Percentiles rank a stretch among this genome's conserved stretches.
phyloP scores from a whole-genome alignment of 2,329 filamentous ascomycete species.

The Ilyonectria sp. region DNA sequence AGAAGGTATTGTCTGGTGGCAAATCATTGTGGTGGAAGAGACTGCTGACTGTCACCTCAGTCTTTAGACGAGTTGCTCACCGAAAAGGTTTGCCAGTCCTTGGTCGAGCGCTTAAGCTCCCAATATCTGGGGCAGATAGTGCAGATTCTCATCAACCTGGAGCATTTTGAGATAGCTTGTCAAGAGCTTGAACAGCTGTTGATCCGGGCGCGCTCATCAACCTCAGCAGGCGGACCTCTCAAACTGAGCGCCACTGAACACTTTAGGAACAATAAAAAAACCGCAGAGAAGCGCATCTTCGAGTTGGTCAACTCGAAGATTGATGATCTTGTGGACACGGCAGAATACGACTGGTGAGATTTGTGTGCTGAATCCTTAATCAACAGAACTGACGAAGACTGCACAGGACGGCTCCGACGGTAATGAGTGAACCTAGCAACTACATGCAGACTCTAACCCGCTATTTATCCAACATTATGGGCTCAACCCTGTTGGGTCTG shows the following conservation, averaged over 20 bases:
- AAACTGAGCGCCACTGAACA: slow-evolving; percentile 86
- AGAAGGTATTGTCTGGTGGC: slow-evolving; percentile 68
- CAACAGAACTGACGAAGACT: slow-evolving; percentile 35
- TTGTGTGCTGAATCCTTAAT: neutral
- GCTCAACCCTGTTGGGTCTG: slow-evolving; percentile 91
- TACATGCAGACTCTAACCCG: slow-evolving; percentile 97
- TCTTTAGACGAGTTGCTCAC: slow-evolving; percentile 96
- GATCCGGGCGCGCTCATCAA: slow-evolving; percentile 86
- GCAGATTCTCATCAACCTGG: slow-evolving; percentile 96
- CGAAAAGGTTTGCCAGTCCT: slow-evolving; percentile 89
- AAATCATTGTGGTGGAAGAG: too few species aligned
- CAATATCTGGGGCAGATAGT: slow-evolving; percentile 98
- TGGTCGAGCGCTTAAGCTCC: slow-evolving; percentile 89
- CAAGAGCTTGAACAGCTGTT: slow-evolving; percentile 89
- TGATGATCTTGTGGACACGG: slow-evolving; percentile 95
- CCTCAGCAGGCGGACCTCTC: slow-evolving; percentile 84
- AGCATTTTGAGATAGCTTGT: slow-evolving; percentile 96
- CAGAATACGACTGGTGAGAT: slow-evolving; percentile 91
- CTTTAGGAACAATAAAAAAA: slow-evolving; percentile 93
- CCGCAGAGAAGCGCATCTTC: slow-evolving; percentile 96
- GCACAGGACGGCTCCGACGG: slow-evolving; percentile 66
- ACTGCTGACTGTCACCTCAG: slow-evolving; percentile 60
- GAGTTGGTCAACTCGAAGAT: slow-evolving; percentile 99
- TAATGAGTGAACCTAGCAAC: slow-evolving; percentile 82
- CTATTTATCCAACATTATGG: slow-evolving; percentile 97